phyloP scores from a whole-genome alignment of 441 rosid species.

The Euphorbia corollata region DNA sequence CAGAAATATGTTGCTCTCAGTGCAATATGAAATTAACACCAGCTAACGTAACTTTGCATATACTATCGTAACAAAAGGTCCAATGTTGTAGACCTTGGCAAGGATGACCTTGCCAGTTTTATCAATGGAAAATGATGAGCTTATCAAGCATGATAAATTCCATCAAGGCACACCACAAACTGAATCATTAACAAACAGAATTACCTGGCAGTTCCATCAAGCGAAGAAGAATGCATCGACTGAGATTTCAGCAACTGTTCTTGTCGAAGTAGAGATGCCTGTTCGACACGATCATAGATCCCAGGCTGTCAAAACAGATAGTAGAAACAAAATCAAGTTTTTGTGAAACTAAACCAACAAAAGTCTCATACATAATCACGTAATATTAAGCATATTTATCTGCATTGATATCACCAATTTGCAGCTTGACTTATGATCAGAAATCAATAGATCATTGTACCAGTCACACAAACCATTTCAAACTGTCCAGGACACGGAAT shows the following conservation, averaged over 20 bases:
- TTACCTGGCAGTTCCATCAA: constrained; percentile 78
- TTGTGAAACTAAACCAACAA: not conserved
- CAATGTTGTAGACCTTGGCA: constrained; percentile 11
- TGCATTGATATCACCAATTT: not conserved
- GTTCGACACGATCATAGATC: not conserved
- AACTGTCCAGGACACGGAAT: not conserved
- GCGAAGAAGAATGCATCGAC: constrained; percentile 60
- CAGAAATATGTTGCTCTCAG: constrained; percentile 92
- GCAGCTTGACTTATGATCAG: not conserved
- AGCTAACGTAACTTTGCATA: constrained; percentile 23
- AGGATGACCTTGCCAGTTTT: constrained; percentile 24
- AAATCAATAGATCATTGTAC: not conserved
- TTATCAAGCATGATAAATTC: constrained; percentile 16
- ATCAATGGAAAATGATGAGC: constrained; percentile 11
- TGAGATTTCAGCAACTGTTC: constrained; percentile 77
- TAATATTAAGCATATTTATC: not conserved
- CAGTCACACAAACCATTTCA: not conserved
- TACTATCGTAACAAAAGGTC: too few relatives aligned
- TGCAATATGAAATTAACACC: constrained; percentile 44
- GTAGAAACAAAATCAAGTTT: too few relatives aligned
- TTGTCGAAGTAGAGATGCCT: constrained; percentile 54
- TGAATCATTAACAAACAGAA: constrained; percentile 12
- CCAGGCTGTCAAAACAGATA: not conserved
- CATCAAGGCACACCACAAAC: constrained; percentile 5
- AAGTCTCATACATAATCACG: not conserved